Evolutionary conservation across 169 alveolate genomes (phyloP), one percentile per base, ranked within the genome.

Genomic region (Plasmodium knowlesi): DNA sequence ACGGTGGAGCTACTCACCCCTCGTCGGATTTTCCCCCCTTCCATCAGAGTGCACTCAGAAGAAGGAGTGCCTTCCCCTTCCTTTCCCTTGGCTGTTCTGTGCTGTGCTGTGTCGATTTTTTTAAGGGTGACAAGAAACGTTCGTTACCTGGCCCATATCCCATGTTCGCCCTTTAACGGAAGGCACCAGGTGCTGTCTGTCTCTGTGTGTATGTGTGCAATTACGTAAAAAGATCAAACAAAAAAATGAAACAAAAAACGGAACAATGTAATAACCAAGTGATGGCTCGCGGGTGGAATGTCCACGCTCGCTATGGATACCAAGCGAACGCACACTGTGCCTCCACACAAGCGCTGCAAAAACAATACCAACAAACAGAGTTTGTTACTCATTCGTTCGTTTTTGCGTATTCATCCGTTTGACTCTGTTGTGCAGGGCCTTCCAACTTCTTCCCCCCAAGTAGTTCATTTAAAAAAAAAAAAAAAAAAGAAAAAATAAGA

Each of bases 351-450:
- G 22, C 73, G 2, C 76, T 61, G 16, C 28, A 61, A 8, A 61
- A 61, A 9, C 9, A 61, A 61, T 0, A 19, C 30, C 34, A 37
- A 10, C 72, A 2, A 70, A 81, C 80, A 81, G 37, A 93, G 88
- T 19, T 86, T 92, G 41, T 85, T 76, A 32, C 67, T 94, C 19
- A 57, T 85, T 50, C 67, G 54, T 50, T 83, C 86, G 34, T 96
- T 94, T 19, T 92, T 78, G 90, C 92, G 88, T 80, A 79, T 50
- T 76, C 72, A 76, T n/a, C 30, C 30, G 14, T 22, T 67, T 67
- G 1, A 22, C 37, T 67, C 6, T 67, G 37, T 67, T 67, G 76
- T 22, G 37, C 37, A 22, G 30, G 37, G 41, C 76, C 34, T 8
- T n/a, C 14, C 76, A 25, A 67, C 76, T 67, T 67, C 39, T 28